Conservation (phyloP, 805 yeast genomes). For the Pichia eremophila region DNA sequence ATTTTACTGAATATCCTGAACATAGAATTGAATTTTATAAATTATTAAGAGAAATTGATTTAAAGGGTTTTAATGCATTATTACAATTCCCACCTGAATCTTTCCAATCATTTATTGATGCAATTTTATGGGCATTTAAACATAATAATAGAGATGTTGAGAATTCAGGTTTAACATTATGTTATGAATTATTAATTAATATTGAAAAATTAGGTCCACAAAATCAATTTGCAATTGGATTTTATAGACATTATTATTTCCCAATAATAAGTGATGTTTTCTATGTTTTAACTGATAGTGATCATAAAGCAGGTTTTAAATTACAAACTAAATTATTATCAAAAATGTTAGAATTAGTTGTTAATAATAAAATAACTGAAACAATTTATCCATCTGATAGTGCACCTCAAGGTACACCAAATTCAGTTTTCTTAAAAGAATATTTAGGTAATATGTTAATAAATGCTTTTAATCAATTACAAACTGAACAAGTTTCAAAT, state of each 20-base stretch:
- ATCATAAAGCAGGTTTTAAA: constrained; percentile 93
- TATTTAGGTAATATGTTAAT: constrained; percentile 74
- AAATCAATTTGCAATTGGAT: constrained; percentile 68
- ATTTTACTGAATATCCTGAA: constrained; percentile 94
- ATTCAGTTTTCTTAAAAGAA: constrained; percentile 67
- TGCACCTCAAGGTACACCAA: constrained; percentile 79
- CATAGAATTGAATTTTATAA: constrained; percentile 95
- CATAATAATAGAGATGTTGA: constrained; percentile 97
- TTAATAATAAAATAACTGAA: constrained; percentile 59
- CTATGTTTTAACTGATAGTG: constrained; percentile 89
- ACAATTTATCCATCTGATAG: constrained; percentile 76
- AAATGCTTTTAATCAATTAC: constrained; percentile 88
- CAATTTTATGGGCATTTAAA: constrained; percentile 96
- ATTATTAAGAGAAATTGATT: constrained; percentile 76
- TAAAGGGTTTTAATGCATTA: constrained; percentile 77
- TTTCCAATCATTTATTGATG: constrained; percentile 82
- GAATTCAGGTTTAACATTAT: constrained; percentile 77
- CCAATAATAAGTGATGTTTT: constrained; percentile 87
- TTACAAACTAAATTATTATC: constrained; percentile 80
- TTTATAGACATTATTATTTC: constrained; percentile 82
- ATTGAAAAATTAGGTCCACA: constrained; percentile 63
- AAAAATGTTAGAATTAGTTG: constrained; percentile 73
- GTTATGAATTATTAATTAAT: constrained; percentile 74
- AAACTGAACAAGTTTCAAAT: constrained; percentile 68
- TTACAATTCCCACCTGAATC: constrained; percentile 85